Conservation (phyloP, 371 early-diverging fungal genomes). For the Mucor velutinosus region DNA sequence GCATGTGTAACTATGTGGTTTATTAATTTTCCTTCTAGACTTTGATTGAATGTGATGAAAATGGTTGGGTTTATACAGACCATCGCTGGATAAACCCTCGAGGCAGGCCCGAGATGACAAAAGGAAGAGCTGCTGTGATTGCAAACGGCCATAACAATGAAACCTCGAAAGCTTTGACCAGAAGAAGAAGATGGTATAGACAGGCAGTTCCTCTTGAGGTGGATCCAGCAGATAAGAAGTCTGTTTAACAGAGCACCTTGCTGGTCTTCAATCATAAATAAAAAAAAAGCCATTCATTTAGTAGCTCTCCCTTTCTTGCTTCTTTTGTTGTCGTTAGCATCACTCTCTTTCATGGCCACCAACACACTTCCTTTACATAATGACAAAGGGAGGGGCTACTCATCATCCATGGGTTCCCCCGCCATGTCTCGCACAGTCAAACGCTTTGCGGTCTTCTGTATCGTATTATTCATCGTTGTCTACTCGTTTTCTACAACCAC, state of each 20-base stretch:
- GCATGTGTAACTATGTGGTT: background rate
- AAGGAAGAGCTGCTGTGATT: background rate
- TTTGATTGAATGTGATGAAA: conserved; percentile 34
- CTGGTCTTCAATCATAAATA: background rate
- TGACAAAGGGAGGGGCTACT: conserved; percentile 2
- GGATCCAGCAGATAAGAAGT: background rate
- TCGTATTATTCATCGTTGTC: background rate
- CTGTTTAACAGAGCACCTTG: background rate
- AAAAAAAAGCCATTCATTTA: background rate
- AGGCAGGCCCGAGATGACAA: conserved; percentile 9
- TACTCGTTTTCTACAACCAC: background rate
- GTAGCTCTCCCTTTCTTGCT: background rate
- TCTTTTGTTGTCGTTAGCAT: background rate
- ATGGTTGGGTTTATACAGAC: conserved; percentile 41
- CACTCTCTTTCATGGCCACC: background rate
- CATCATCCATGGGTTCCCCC: background rate
- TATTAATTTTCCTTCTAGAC: conserved; percentile 9
- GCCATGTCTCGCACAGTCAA: background rate
- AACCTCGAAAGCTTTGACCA: conserved; percentile 18
- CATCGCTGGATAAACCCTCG: conserved; percentile 29
- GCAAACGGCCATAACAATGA: conserved; percentile 3
- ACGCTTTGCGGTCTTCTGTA: background rate
- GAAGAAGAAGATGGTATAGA: conserved; percentile 35
- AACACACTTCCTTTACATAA: conserved; percentile 12
- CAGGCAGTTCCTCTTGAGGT: conserved; percentile 11